phyloP scores from a whole-genome alignment of 2,329 filamentous ascomycete genomes.

The Ophioceras dolichostomum region DNA sequence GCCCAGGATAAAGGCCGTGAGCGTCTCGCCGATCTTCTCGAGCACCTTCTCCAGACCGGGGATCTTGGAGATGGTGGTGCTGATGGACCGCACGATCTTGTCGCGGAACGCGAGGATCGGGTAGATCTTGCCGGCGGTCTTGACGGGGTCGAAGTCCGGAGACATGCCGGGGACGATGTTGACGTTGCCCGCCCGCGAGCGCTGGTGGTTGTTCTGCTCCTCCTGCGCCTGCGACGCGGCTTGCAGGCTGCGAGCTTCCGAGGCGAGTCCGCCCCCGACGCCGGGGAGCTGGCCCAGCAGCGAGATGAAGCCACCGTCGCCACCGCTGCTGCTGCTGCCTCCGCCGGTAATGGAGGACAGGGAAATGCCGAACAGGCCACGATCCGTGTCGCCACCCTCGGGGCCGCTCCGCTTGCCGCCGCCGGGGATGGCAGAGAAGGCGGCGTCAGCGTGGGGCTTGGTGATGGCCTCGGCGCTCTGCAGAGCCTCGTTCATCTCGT shows the following conservation, averaged over 20 bases:
- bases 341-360: no score
- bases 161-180: slow-evolving; percentile 64
- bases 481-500: slow-evolving; percentile 65
- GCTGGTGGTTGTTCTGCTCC: slow-evolving; percentile 32
- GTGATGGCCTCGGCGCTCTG: slow-evolving; percentile 49
- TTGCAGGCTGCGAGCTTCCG: slow-evolving; percentile 53
- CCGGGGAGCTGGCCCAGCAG: slow-evolving; percentile 66
- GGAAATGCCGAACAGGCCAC: slow-evolving; percentile 23
- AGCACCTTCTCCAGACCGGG: slow-evolving; percentile 83
- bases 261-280: slow-evolving; percentile 51
- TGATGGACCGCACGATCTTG: slow-evolving; percentile 82
- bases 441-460: slow-evolving; percentile 13
- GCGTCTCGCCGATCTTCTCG: slow-evolving; percentile 84
- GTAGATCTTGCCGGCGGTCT: slow-evolving; percentile 73
- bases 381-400: slow-evolving; percentile 5
- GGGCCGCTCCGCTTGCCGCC: slow-evolving; percentile 11
- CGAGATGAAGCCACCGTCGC: slow-evolving; percentile 49
- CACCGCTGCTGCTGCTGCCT: slow-evolving; percentile 19
- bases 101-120: slow-evolving; percentile 91
- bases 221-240: slow-evolving; percentile 51
- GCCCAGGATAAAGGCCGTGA: slow-evolving; percentile 85
- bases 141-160: slow-evolving; percentile 63
- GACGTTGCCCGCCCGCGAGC: slow-evolving; percentile 26
- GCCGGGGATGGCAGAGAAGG: no score
- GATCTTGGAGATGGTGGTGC: slow-evolving; percentile 76